phyloP scores from a whole-genome alignment of 805 yeast species.

The Kluyveromyces wickerhamii region DNA sequence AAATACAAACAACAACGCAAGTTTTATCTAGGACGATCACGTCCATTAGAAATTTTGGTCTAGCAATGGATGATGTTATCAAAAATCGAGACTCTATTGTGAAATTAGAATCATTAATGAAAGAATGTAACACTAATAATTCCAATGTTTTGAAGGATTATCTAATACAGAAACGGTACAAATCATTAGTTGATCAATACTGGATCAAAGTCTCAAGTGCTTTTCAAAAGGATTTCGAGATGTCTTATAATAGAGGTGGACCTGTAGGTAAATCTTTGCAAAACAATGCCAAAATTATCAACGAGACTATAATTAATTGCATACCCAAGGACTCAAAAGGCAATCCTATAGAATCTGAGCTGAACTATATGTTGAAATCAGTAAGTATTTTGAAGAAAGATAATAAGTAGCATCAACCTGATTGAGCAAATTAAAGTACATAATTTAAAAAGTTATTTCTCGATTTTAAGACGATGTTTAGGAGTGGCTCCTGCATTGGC shows the following conservation, averaged over 20 bases:
- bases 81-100: conserved; percentile 12
- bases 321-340: conserved; percentile 11
- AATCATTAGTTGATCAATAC: conserved; percentile 13
- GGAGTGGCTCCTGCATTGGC: conserved; percentile 14
- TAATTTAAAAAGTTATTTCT: conserved; percentile 6
- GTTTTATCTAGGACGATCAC: conserved; percentile 22
- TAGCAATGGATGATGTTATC: conserved; percentile 16
- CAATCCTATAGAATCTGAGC: conserved; percentile 10
- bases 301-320: conserved; percentile 15
- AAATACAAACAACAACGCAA: conserved; percentile 15
- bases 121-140: conserved; percentile 9
- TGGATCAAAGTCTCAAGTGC: conserved; percentile 21
- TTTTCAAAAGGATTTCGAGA: conserved; percentile 27
- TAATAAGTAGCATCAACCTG: not conserved
- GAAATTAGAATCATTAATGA: conserved; percentile 15
- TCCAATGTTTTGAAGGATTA: conserved; percentile 15
- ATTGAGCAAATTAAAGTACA: not conserved
- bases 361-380: conserved; percentile 19
- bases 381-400: conserved; percentile 10
- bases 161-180: conserved; percentile 11
- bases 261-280: conserved; percentile 28
- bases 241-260: conserved; percentile 28
- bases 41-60: conserved; percentile 21
- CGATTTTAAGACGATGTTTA: conserved; percentile 13
- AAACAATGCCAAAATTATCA: conserved; percentile 16